Conservation (phyloP, 2,329 filamentous ascomycete genomes). For the Coniochaeta sp. region DNA sequence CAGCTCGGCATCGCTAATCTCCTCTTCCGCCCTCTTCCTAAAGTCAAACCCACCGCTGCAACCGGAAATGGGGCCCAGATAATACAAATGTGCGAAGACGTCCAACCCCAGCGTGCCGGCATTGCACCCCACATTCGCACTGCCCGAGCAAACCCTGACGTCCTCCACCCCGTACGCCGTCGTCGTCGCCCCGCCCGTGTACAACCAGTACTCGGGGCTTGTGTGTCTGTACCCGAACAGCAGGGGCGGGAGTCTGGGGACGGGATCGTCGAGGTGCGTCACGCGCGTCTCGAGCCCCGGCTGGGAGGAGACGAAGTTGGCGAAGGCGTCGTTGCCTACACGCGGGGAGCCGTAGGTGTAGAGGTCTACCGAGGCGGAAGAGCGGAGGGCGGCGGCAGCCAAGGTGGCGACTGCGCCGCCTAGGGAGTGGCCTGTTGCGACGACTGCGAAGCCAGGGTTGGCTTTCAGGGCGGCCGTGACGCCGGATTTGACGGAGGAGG, state of each 20-base stretch:
- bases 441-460: slow-evolving; percentile 45
- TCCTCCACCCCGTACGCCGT: slow-evolving; percentile 29
- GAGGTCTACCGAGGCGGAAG: slow-evolving; percentile 38
- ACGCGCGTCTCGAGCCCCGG: slow-evolving; percentile 51
- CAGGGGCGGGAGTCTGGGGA: slow-evolving; percentile 59
- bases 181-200: slow-evolving; percentile 23
- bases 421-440: slow-evolving; percentile 62
- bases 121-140: slow-evolving; percentile 41
- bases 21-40: slow-evolving; percentile 10
- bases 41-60: slow-evolving; percentile 26
- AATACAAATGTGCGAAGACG: slow-evolving; percentile 37
- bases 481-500: slow-evolving; percentile 30
- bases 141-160: slow-evolving; percentile 41
- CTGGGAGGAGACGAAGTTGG: slow-evolving; percentile 45
- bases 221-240: slow-evolving; percentile 57
- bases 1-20: slow-evolving; percentile 27
- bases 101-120: slow-evolving; percentile 39
- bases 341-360: slow-evolving; percentile 64
- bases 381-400: slow-evolving; percentile 49
- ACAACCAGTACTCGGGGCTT: slow-evolving; percentile 62
- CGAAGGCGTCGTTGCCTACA: slow-evolving; percentile 51
- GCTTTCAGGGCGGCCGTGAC: slow-evolving; percentile 34
- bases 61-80: slow-evolving; percentile 36
- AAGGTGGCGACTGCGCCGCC: slow-evolving; percentile 59
- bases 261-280: slow-evolving; percentile 60